These are phyloP conservation scores for Solanum hybrid DNA, from an alignment of 305 asterid genomes.

Conservation along the genomic window DNA sequence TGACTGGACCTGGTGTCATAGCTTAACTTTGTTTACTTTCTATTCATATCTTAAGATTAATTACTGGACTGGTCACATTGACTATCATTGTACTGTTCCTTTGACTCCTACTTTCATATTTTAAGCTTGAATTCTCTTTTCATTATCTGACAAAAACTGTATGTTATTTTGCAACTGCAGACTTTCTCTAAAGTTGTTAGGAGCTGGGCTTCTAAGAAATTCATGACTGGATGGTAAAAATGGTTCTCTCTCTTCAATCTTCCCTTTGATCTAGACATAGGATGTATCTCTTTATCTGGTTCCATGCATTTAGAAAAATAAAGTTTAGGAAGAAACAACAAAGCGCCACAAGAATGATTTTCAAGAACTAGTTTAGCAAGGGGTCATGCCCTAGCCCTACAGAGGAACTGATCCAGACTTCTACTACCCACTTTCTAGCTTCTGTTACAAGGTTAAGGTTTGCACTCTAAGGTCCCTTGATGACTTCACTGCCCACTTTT, in stretches of 20 bases:
- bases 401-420: background rate
- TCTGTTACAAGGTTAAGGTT: background rate
- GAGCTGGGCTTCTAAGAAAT: constrained; percentile 54
- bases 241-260: background rate
- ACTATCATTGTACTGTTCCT: background rate
- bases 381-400: background rate
- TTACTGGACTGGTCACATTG: background rate
- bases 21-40: background rate
- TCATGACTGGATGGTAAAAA: constrained; percentile 47
- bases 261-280: background rate
- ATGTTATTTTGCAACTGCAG: constrained; percentile 13
- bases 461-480: background rate
- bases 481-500: background rate
- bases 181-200: constrained; percentile 44
- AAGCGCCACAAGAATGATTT: background rate
- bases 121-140: constrained; percentile 1
- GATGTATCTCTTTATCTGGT: background rate
- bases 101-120: background rate
- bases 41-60: background rate
- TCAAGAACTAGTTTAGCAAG: background rate
- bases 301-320: background rate
- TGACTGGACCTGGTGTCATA: background rate
- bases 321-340: background rate
- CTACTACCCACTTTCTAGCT: background rate
- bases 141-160: constrained; percentile 6